Evolutionary conservation across 164 flowering plant species (phyloP).

Genomic region (Litsea cubeba): DNA sequence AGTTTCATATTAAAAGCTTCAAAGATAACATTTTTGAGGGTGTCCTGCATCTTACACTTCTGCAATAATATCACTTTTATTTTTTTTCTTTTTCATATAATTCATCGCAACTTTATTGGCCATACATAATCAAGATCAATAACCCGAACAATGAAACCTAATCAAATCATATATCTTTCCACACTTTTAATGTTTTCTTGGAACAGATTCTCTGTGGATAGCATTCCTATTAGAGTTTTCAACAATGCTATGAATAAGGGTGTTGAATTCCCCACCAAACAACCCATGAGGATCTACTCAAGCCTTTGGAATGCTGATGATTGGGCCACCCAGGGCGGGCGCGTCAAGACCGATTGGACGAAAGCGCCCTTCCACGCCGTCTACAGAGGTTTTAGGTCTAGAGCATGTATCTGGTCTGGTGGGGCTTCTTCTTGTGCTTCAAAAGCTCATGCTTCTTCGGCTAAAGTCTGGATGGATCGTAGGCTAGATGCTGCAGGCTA

Average conservation of each 20-base stretch:
- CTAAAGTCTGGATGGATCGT: constrained; percentile 4
- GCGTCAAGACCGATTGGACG: constrained; percentile 23
- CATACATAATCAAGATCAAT: too few relatives aligned
- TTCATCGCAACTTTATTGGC: not conserved
- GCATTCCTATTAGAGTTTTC: constrained; percentile 20
- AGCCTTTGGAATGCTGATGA: constrained; percentile 24
- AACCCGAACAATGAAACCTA: too few relatives aligned
- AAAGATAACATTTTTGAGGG: too few relatives aligned
- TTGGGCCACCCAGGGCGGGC: constrained; percentile 9
- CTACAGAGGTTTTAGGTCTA: not conserved
- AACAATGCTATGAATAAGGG: constrained; percentile 13
- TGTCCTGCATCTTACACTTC: too few relatives aligned
- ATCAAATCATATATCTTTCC: not conserved
- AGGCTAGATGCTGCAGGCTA: not conserved
- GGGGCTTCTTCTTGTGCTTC: not conserved
- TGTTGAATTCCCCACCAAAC: constrained; percentile 17
- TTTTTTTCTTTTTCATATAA: not conserved
- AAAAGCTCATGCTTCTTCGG: too few relatives aligned
- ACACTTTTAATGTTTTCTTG: not conserved
- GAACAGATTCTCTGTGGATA: constrained; percentile 20
- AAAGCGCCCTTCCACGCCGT: constrained; percentile 2
- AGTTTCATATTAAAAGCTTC: too few relatives aligned
- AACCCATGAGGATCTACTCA: constrained; percentile 23
- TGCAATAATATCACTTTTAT: too few relatives aligned
- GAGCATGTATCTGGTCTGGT: constrained; percentile 1